A percentile compares a stretch with the other conserved stretches of the same genome.
Conservation (phyloP, 306 rosid genomes). For the Dryas alaskensis region DNA sequence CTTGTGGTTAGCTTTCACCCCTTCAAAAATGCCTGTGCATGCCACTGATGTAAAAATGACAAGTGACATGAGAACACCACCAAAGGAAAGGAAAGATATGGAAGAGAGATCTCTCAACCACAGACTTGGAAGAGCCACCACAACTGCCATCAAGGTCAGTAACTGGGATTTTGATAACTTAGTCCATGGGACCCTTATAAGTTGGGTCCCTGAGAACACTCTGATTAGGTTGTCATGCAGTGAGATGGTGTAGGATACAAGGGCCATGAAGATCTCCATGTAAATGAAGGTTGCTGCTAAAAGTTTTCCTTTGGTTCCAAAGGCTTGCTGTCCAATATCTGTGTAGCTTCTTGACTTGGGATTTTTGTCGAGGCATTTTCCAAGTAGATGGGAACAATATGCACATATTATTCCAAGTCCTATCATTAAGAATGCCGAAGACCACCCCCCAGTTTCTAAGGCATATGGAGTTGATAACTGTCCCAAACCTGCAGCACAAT, state of each 20-base stretch:
- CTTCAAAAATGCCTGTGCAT: conserved; percentile 49
- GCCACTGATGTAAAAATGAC: conserved; percentile 50
- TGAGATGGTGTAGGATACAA: conserved; percentile 78
- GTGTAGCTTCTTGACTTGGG: conserved; percentile 49
- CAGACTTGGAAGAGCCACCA: conserved; percentile 57
- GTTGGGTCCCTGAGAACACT: conserved; percentile 36
- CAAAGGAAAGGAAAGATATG: conserved; percentile 61
- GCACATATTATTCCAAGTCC: conserved; percentile 56
- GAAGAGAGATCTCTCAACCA: conserved; percentile 67
- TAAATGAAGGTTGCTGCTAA: conserved; percentile 47
- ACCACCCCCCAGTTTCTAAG: conserved; percentile 64
- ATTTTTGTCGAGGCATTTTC: conserved; percentile 56
- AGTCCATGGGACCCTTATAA: conserved; percentile 30
- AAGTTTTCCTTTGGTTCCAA: conserved; percentile 57
- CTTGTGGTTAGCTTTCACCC: conserved; percentile 33
- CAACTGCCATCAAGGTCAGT: conserved; percentile 45
- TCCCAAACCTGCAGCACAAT: conserved; percentile 53
- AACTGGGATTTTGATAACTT: conserved; percentile 45
- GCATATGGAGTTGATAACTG: conserved; percentile 77
- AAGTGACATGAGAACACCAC: conserved; percentile 63
- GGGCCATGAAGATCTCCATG: conserved; percentile 70
- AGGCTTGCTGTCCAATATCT: conserved; percentile 65
- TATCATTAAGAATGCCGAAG: conserved; percentile 39
- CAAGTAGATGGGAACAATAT: conserved; percentile 52
- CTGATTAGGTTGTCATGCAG: conserved; percentile 59